Base-by-base conservation (phyloP, 2,329 filamentous ascomycete species). In the Podosphaera fusca region DNA sequence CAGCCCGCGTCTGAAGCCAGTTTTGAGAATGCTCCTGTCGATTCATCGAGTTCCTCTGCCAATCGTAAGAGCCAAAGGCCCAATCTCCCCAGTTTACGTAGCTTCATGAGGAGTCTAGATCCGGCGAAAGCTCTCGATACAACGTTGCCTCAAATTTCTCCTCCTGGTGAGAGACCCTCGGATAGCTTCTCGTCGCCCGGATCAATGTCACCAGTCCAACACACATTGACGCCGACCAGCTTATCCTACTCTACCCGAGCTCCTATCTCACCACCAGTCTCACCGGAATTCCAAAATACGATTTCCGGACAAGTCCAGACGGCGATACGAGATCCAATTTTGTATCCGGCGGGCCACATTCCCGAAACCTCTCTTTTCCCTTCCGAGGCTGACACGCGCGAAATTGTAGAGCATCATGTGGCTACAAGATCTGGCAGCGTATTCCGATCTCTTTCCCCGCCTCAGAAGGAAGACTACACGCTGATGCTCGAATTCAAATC, bases 231-330 rank as follows among this genome's bases (percentile, higher is more conserved):
- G 55, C 64, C 54, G 49, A 63, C 65, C 59, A 69, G 68, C 60
- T 67, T 65, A 31, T 67, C 70, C 61, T 72, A 70, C 52, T 71
- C 67, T 58, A 59, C 52, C 40, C 59, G 60, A 34, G 67, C 68
- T 10, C 72, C 71, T 4, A 66, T 79, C 62, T 82, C 79, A 38
- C 79, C 79, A 33, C 79, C 79, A 2, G 73, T 80, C 56, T 81
- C 79, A 36, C 75, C 75, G 8, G 72, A 72, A 58, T 72, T 69
- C 58, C 64, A 62, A 57, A 60, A 36, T 30, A 49, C 59, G 49
- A 56, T 51, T 4, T 58, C 61, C n/a, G 61, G 64, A 31, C 60
- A 64, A 7, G 55, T 59, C 10, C 67, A 70, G 46, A 65, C 68
- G 57, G 71, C 54, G 52, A 57, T 61, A 33, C 61, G 72, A 60